phyloP scores from a whole-genome alignment of 768 basidiomycete species.

The Pleurotus pulmonarius region DNA sequence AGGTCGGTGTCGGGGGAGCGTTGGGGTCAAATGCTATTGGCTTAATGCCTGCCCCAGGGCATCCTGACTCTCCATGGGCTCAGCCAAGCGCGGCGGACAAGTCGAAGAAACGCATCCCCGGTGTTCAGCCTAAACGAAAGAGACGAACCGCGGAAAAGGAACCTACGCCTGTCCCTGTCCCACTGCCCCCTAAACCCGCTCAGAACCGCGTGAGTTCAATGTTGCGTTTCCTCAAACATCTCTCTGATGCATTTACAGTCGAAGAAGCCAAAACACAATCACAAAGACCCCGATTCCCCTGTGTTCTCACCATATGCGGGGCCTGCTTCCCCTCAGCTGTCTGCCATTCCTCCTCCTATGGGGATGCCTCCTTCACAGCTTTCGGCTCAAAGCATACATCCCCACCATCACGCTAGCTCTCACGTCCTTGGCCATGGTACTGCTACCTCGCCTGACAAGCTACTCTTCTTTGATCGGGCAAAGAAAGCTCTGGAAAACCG shows the following conservation, averaged over 20 bases:
- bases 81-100: slow-evolving; percentile 34
- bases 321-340: slow-evolving; percentile 36
- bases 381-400: slow-evolving; percentile 14
- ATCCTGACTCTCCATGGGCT: slow-evolving; percentile 34
- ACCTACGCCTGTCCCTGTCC: slow-evolving; percentile 37
- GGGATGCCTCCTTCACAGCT: slow-evolving; percentile 16
- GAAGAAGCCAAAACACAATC: slow-evolving; percentile 62
- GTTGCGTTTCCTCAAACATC: background rate
- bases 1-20: slow-evolving; percentile 43
- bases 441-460: slow-evolving; percentile 60
- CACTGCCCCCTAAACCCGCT: slow-evolving; percentile 45
- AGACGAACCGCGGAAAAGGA: slow-evolving; percentile 70
- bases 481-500: slow-evolving; percentile 74
- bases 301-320: slow-evolving; percentile 46
- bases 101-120: slow-evolving; percentile 38
- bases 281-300: slow-evolving; percentile 57
- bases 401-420: slow-evolving; percentile 19
- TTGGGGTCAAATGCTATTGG: slow-evolving; percentile 33
- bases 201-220: slow-evolving; percentile 39
- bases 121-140: slow-evolving; percentile 46
- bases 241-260: slow-evolving; percentile 29
- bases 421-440: slow-evolving; percentile 28
- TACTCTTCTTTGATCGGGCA: slow-evolving; percentile 92
- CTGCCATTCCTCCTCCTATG: slow-evolving; percentile 15
- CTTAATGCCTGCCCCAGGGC: slow-evolving; percentile 37